Evolutionary conservation across 345 rosid genomes (phyloP), one percentile per base, ranked within the genome.

Genomic region (Eucalyptus polyanthemos): DNA sequence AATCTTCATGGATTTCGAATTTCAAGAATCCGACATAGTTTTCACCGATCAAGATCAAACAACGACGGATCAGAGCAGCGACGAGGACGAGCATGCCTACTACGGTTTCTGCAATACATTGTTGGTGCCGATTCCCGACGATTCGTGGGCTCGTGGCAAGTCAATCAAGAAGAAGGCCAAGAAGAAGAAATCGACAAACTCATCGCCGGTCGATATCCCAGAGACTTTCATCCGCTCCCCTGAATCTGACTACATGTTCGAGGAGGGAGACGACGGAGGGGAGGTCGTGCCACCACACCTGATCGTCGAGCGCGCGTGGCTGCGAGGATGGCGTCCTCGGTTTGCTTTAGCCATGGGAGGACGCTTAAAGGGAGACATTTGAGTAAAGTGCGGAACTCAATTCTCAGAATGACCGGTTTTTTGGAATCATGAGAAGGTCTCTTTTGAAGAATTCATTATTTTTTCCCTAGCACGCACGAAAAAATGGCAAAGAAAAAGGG

Each of bases 381-480:
- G 94, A 94, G 96, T 29, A 93, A 92, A 88, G 97, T 96, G 50
- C 91, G 99, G 88, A 95, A 97, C 92, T 93, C 97, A 22, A 89
- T 97, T 91, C 96, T 97, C 49, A 92, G 97, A 88, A 91, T 96
- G 96, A 97, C 99, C 51, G 99, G 99, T 37, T 97, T 96, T 92
- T 91, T 97, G 92, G 99, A 97, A 93, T 91, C 94, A 19, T 95
- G 91, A 89, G 49, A 60, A 34, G 29, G 34, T 56, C 27, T 53
- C 27, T 76, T 40, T 40, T 6, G 85, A 14, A 76, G 47, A 76
- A 44, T 76, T 76, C 29, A 40, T 76, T 11, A 40, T 37, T 40
- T 44, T 76, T 37, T 21, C 47, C 85, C 9, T 21, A 40, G 83
- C 15, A 11, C 85, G 4, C 85, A 76, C 45, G 2, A 21, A 76